Evolutionary conservation across 1,284 basidiomycete genomes (phyloP), one percentile per base, ranked within the genome.

Genomic region (Moesziomyces sp.): DNA sequence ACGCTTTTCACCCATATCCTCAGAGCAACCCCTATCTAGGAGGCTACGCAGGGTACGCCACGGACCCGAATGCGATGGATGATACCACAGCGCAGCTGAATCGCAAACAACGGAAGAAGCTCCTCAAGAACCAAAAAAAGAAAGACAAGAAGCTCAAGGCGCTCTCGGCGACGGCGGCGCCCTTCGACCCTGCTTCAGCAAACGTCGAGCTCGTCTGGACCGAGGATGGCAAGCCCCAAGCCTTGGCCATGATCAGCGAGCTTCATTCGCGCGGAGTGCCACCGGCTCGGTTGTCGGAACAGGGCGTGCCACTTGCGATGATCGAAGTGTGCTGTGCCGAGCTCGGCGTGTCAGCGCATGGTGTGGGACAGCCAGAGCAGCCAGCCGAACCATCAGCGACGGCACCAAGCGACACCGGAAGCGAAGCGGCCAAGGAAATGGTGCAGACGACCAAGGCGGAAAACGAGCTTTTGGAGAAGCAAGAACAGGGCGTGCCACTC

Each of bases 291-390:
- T 38, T 74, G 51, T 30, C 44, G 19, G 55, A 58, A 35, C 46
- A 52, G 7, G 65, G 71, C 13, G 52, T 74, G 13, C 53, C 54
- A 26, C 34, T 52, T 19, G 46, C 30, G 8, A 23, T 64, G 46
- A 54, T 74, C 26, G 48, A 69, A 23, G 55, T 38, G 19, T 69
- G 65, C 52, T 74, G 71, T 23, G 44, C 24, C 16, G 58, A 61
- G 45, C 46, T 68, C 9, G 61, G 61, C 9, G 55, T 69, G 26
- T n/a, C 59, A 1, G 19, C 21, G 35, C 50, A 51, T 0, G 51
- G 49, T 34, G 23, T 35, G 16, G 38, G 43, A 16, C 26, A 21
- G 21, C 46, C 4, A 3, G 24, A 48, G 19, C 24, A 48, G 5
- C 19, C 34, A 13, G 45, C 46, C 3, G 28, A 5, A 5, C 10